A percentile compares a stretch with the other conserved stretches of the same genome.
phyloP scores from a whole-genome alignment of 164 flowering plant genomes.

The Platanus orientalis region DNA sequence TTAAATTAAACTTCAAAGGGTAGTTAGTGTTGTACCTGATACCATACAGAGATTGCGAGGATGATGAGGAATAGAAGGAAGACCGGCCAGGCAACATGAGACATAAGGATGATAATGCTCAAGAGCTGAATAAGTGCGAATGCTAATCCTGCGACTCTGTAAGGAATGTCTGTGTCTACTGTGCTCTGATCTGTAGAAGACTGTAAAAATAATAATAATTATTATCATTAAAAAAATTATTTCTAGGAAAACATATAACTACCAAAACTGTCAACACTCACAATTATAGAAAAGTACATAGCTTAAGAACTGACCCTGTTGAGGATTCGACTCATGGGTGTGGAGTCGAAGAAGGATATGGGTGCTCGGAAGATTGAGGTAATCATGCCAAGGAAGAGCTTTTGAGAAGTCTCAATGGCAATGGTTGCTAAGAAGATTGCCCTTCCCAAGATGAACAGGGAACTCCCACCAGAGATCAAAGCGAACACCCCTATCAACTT shows the following conservation, averaged over 20 bases:
- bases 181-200: conserved; percentile 79
- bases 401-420: conserved; percentile 67
- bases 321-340: conserved; percentile 77
- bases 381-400: conserved; percentile 59
- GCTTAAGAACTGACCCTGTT: conserved; percentile 47
- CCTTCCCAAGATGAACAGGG: conserved; percentile 64
- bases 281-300: not conserved
- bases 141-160: conserved; percentile 75
- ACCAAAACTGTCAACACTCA: not conserved
- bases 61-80: conserved; percentile 49
- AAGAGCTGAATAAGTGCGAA: conserved; percentile 74
- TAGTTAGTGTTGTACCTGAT: conserved; percentile 45
- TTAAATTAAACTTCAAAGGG: too few species aligned
- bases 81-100: conserved; percentile 68
- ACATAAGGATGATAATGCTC: conserved; percentile 65
- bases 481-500: conserved; percentile 48
- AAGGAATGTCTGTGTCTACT: conserved; percentile 80
- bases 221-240: not conserved
- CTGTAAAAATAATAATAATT: conserved; percentile 30
- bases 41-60: conserved; percentile 64
- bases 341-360: conserved; percentile 71
- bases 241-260: not conserved
- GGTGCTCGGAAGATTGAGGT: conserved; percentile 70
- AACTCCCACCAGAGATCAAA: conserved; percentile 73
- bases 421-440: conserved; percentile 65